Percentiles rank a stretch among this genome's conserved stretches.
phyloP scores from a whole-genome alignment of 2,329 filamentous ascomycete genomes.

The Stachybotrys chartarum region DNA sequence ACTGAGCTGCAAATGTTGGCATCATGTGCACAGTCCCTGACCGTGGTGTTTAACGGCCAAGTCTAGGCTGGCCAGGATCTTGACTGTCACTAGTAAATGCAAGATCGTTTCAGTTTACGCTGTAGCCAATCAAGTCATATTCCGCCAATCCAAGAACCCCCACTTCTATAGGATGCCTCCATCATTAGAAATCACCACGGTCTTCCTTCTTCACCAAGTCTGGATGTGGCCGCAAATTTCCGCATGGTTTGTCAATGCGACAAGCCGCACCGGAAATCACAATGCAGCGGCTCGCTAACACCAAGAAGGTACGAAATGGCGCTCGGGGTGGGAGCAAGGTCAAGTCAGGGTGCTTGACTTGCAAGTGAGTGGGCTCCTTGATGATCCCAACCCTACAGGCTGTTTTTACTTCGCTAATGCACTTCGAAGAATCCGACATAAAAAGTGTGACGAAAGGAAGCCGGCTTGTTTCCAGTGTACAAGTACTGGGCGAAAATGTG shows the following conservation, averaged over 20 bases:
- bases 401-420: background rate
- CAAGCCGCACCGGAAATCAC: no score
- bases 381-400: background rate
- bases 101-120: background rate
- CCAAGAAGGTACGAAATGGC: background rate
- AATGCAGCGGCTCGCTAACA: background rate
- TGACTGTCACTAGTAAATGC: background rate
- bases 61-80: background rate
- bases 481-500: constrained; percentile 1
- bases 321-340: background rate
- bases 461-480: background rate
- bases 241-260: no score
- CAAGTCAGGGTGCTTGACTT: background rate
- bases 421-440: background rate
- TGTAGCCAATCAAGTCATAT: background rate
- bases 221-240: background rate
- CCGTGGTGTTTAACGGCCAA: background rate
- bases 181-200: background rate
- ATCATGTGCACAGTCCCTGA: background rate
- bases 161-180: background rate
- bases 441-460: background rate
- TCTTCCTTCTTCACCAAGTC: background rate
- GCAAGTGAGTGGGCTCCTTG: background rate
- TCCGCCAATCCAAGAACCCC: background rate
- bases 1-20: no score